Evolutionary conservation across 345 rosid genomes (phyloP).

Genomic region (Gynandropsis gynandra): DNA sequence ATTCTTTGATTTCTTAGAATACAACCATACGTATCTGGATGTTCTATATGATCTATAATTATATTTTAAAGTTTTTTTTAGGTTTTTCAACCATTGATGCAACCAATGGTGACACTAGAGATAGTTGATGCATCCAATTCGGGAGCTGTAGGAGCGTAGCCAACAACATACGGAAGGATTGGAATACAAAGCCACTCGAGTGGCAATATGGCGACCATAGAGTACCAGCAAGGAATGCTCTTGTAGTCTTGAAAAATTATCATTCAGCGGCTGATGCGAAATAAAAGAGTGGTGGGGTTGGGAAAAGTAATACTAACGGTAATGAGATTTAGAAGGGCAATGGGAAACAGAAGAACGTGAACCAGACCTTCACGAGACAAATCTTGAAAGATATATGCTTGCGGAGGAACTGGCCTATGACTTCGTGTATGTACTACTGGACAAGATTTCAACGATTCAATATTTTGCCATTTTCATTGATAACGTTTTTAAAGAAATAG

Average conservation of each 20-base stretch:
- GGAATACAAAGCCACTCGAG: conserved; percentile 83
- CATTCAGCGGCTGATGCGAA: conserved; percentile 65
- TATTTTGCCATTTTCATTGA: conserved; percentile 91
- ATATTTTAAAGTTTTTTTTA: conserved; percentile 17
- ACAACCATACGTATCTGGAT: too few relatives aligned
- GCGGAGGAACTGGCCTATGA: conserved; percentile 91
- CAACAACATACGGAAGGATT: conserved; percentile 98
- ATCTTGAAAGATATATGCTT: conserved; percentile 88
- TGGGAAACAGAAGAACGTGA: conserved; percentile 63
- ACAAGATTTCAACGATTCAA: too few relatives aligned
- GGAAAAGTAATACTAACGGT: conserved; percentile 47
- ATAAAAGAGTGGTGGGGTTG: conserved; percentile 40
- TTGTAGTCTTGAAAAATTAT: conserved; percentile 71
- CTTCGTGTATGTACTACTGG: too few relatives aligned
- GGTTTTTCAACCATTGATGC: conserved; percentile 91
- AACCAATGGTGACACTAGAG: conserved; percentile 98
- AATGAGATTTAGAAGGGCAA: conserved; percentile 41
- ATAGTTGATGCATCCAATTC: conserved; percentile 96
- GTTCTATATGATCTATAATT: too few relatives aligned
- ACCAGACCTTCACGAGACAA: conserved; percentile 83
- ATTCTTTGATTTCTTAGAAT: too few relatives aligned
- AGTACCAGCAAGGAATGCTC: conserved; percentile 95
- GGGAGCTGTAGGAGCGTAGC: conserved; percentile 97
- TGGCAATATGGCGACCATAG: conserved; percentile 90
- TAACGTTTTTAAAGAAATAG: too few relatives aligned